Conservation (phyloP, 495 filamentous ascomycete species). For the Lophiotrema nucula region DNA sequence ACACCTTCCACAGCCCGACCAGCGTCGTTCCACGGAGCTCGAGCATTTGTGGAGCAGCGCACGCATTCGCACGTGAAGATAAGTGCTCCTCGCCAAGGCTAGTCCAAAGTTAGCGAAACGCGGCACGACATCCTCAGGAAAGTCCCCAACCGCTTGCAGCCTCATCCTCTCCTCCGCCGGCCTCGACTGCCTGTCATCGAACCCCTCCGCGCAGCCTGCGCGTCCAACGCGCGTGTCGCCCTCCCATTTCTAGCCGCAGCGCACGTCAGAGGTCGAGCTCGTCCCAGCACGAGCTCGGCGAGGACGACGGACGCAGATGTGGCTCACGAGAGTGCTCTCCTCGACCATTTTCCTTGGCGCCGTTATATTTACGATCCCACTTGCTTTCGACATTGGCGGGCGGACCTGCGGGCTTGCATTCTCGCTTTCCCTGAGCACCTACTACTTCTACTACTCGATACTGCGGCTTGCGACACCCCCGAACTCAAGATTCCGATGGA, state of each 20-base stretch:
- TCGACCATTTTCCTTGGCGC: slow-evolving; percentile 74
- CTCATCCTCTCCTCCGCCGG: neutral
- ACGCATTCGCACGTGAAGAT: slow-evolving; percentile 34
- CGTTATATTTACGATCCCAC: slow-evolving; percentile 88
- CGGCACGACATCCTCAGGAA: slow-evolving; percentile 13
- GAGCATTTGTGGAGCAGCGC: neutral
- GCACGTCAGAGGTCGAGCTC: slow-evolving; percentile 26
- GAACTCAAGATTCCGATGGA: slow-evolving; percentile 67
- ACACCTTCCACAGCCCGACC: neutral
- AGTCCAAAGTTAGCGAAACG: slow-evolving; percentile 4
- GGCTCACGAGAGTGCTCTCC: slow-evolving; percentile 41
- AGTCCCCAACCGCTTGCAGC: slow-evolving; percentile 3
- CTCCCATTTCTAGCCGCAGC: slow-evolving; percentile 7
- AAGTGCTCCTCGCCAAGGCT: slow-evolving; percentile 28
- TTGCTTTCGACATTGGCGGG: slow-evolving; percentile 96
- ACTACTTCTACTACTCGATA: slow-evolving; percentile 85
- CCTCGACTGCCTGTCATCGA: neutral
- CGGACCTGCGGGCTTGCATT: slow-evolving; percentile 90
- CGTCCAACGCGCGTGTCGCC: slow-evolving; percentile 16
- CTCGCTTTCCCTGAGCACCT: slow-evolving; percentile 78
- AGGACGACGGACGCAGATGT: slow-evolving; percentile 30
- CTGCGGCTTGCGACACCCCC: slow-evolving; percentile 80
- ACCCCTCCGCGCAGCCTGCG: slow-evolving; percentile 24
- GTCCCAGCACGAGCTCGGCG: slow-evolving; percentile 28
- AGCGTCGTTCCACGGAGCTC: neutral